Base-by-base conservation (phyloP, 2,329 filamentous ascomycete genomes). In the Apiospora aurea region DNA sequence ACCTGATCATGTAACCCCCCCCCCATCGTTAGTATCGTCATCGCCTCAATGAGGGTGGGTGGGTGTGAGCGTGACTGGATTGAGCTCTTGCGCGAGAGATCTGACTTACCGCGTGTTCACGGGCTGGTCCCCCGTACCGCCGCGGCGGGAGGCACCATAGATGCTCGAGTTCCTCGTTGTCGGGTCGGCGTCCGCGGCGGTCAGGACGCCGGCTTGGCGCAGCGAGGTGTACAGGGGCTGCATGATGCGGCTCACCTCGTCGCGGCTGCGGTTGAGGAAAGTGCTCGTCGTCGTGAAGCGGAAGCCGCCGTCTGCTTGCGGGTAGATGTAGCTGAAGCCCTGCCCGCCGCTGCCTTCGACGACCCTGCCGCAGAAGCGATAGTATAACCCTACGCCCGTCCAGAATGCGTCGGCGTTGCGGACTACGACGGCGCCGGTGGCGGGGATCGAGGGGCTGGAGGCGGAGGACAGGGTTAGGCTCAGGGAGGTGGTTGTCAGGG, bases 291-390 rank as follows among this genome's bases (percentile, higher is more conserved):
- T 78, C 43, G 72, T 78, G 69, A 77, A 83, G 73, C 75, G 79
- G 70, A 80, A 80, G 53, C 79, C 78, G 34, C 74, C 74, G 72
- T 75, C 76, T n/a, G 74, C 74, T 2, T 72, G 72, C 14, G 74
- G 73, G 16, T 78, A 76, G 29, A 81, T 76, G 73, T 80, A 81
- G 73, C 80, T 81, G 71, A 82, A 83, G 26, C 79, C 78, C 14
- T 80, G 80, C 21, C 82, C 81, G 43, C 80, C 78, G 41, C 18
- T 21, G 57, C 16, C 29, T 68, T 83, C 80, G 24, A 79, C 78
- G 53, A 82, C 79, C 18, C 75, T 74, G 38, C 79, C 75, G 21
- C 80, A 80, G 71, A 82, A 82, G 4, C 75, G 75, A 72, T 81
- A 80, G 72, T 81, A 81, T 14, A 75, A 70, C 67, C 79, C 75